A percentile compares a stretch with the other conserved stretches of the same genome.
Evolutionary conservation across 2,329 filamentous ascomycete species (phyloP).

Genomic region (Pseudonectria buxi): DNA sequence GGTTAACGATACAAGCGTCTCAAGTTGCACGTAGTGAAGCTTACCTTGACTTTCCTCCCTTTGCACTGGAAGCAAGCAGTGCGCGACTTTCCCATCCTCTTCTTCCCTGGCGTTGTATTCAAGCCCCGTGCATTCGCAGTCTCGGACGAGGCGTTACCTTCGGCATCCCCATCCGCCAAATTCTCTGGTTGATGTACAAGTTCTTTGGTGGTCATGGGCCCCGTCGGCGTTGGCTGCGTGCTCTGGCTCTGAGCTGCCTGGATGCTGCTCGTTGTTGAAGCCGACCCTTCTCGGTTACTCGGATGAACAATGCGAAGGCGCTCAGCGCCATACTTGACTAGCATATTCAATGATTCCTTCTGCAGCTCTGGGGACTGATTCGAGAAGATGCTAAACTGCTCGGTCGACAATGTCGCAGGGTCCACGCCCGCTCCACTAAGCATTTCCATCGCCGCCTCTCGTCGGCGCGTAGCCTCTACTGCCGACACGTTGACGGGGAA

Average conservation of each 20-base stretch:
- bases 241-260: conserved; percentile 18
- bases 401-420: conserved; percentile 42
- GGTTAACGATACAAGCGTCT: neutral
- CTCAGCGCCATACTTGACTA: conserved; percentile 51
- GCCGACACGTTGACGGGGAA: conserved; percentile 31
- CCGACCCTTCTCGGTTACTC: conserved; percentile 27
- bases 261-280: conserved; percentile 19
- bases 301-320: conserved; percentile 51
- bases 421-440: conserved; percentile 43
- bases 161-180: conserved; percentile 8
- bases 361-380: conserved; percentile 53
- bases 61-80: conserved; percentile 33
- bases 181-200: conserved; percentile 20
- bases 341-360: conserved; percentile 47
- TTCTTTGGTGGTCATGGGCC: conserved; percentile 26
- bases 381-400: conserved; percentile 54
- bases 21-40: neutral
- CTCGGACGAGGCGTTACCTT: conserved; percentile 3
- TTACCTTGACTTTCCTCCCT: conserved; percentile 32
- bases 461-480: conserved; percentile 44
- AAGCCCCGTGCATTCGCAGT: neutral
- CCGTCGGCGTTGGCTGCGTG: conserved; percentile 16
- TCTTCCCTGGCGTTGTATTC: conserved; percentile 7
- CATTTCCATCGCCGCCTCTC: conserved; percentile 41
- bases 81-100: conserved; percentile 23